A percentile compares a stretch with the other conserved stretches of the same genome.
These are phyloP conservation scores for Alternaria ventricosa DNA, from an alignment of 2,329 filamentous ascomycete species.

Conservation along the genomic window DNA sequence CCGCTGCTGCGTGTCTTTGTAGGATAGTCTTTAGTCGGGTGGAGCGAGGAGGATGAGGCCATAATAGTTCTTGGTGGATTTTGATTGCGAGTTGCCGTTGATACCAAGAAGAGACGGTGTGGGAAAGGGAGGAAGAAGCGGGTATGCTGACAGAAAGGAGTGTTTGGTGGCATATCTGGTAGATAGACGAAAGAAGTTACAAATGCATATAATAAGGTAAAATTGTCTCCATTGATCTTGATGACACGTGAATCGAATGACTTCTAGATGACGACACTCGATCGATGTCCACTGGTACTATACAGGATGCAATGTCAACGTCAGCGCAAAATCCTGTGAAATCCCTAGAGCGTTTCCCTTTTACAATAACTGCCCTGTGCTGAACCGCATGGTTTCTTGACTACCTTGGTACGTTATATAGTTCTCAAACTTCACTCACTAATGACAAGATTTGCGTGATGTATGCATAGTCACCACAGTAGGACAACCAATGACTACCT, in stretches of 20 bases:
- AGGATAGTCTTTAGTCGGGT: neutral
- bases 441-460: neutral
- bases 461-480: neutral
- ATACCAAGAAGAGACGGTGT: neutral
- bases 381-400: neutral
- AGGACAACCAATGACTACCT: neutral
- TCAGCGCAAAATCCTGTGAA: neutral
- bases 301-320: neutral
- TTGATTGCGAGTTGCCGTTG: neutral
- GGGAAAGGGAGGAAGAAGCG: neutral
- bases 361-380: neutral
- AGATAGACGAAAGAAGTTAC: constrained; percentile 11
- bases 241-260: neutral
- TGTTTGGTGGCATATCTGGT: constrained; percentile 1
- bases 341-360: neutral
- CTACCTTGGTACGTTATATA: neutral
- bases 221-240: neutral
- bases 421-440: neutral
- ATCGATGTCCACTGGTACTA: neutral
- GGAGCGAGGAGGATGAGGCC: neutral
- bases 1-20: neutral
- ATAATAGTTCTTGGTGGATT: neutral
- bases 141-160: neutral
- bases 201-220: constrained; percentile 8
- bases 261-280: neutral